phyloP scores from a whole-genome alignment of 148 eudicot genomes.

The Salicornia ramosissima region DNA sequence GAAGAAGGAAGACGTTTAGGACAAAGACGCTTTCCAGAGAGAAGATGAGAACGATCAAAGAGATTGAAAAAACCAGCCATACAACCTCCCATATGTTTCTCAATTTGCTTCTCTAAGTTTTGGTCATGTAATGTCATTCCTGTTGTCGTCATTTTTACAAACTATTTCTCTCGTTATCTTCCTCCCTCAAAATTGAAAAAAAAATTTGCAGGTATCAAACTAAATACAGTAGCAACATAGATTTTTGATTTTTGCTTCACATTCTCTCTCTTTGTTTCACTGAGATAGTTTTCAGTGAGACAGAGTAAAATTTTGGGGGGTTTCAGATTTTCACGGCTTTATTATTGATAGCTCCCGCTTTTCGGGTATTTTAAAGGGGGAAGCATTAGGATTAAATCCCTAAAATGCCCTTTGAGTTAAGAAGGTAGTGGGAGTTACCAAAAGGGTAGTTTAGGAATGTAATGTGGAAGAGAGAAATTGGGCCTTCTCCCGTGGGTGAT shows the following conservation, averaged over 20 bases:
- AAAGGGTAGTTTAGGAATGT: conserved; percentile 11
- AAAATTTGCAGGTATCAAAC: conserved; percentile 20
- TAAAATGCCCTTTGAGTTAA: neutral
- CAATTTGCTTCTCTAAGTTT: conserved; percentile 59
- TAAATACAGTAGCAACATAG: conserved; percentile 6
- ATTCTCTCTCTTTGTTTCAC: conserved; percentile 25
- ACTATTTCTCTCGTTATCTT: conserved; percentile 12
- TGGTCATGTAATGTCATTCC: conserved; percentile 42
- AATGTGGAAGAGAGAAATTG: neutral
- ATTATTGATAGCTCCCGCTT: conserved; percentile 64
- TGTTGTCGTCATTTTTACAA: conserved; percentile 31
- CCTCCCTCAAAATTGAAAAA: neutral
- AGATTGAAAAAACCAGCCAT: conserved; percentile 80
- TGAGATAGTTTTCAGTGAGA: neutral
- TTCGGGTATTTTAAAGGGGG: conserved; percentile 50
- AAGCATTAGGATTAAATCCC: neutral
- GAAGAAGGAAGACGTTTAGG: conserved; percentile 61
- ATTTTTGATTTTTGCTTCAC: conserved; percentile 6
- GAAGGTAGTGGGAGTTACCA: neutral
- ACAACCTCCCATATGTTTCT: conserved; percentile 82
- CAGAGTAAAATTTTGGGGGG: neutral
- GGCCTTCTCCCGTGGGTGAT: conserved; percentile 28
- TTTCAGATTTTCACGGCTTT: conserved; percentile 31
- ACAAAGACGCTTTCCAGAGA: conserved; percentile 49
- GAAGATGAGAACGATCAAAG: conserved; percentile 63